These are phyloP conservation scores for Beta macrorhiza DNA, from an alignment of 179 eudicot genomes.

Conservation along the genomic window DNA sequence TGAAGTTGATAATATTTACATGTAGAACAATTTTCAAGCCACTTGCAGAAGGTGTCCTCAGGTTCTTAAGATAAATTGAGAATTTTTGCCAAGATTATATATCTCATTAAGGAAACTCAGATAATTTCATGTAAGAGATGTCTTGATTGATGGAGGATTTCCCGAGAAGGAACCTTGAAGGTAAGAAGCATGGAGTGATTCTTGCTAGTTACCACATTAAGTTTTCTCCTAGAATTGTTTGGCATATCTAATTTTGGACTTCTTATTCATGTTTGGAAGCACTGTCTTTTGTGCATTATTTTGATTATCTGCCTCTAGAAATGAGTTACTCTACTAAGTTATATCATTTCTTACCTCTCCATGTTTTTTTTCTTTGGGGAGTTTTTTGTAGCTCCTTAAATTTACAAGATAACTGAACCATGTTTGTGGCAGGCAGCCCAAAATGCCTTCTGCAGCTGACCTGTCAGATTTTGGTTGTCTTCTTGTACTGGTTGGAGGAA, in stretches of 20 bases:
- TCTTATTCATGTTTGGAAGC: neutral
- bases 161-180: neutral
- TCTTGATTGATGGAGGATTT: neutral
- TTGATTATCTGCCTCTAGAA: neutral
- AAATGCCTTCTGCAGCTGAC: slow-evolving; percentile 76
- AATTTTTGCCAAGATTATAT: neutral
- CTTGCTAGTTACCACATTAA: neutral
- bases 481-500: slow-evolving; percentile 63
- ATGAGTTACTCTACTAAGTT: slow-evolving; percentile 6
- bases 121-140: neutral
- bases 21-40: neutral
- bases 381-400: slow-evolving; percentile 6
- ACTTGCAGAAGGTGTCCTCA: neutral
- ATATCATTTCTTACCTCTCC: neutral
- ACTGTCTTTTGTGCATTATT: neutral
- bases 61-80: neutral
- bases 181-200: neutral
- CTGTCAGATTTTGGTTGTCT: slow-evolving; percentile 85
- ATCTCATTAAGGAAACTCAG: neutral
- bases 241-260: neutral
- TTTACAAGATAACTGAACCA: slow-evolving; percentile 41
- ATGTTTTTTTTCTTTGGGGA: neutral
- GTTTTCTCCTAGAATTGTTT: neutral
- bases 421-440: slow-evolving; percentile 78
- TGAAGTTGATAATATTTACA: neutral